phyloP scores from a whole-genome alignment of 805 yeast species.

The Metschnikowia kunwiensis region DNA sequence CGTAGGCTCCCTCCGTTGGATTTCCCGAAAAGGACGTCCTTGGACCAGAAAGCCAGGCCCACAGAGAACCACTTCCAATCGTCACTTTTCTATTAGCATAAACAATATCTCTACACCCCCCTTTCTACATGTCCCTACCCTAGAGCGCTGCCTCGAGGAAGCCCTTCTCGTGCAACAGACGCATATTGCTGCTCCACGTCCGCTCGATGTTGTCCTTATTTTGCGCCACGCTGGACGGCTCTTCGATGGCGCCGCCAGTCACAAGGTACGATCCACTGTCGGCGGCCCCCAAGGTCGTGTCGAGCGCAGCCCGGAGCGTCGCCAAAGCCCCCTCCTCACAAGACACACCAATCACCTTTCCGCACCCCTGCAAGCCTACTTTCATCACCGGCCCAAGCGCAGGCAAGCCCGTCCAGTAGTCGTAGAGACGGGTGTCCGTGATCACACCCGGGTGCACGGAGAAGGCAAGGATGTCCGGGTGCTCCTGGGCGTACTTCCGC shows the following conservation, averaged over 20 bases:
- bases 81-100: too few species aligned
- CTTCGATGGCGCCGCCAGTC: slow-evolving; percentile 30
- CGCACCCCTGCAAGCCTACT: slow-evolving; percentile 15
- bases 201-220: slow-evolving; percentile 21
- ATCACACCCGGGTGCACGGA: slow-evolving; percentile 41
- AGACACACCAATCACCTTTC: slow-evolving; percentile 25
- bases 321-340: slow-evolving; percentile 36
- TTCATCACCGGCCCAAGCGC: slow-evolving; percentile 22
- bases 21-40: too few species aligned
- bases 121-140: too few species aligned
- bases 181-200: slow-evolving; percentile 31
- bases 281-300: slow-evolving; percentile 20
- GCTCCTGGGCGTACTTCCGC: slow-evolving; percentile 24
- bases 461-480: slow-evolving; percentile 32
- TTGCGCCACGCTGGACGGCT: slow-evolving; percentile 25
- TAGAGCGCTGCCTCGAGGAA: slow-evolving; percentile 11
- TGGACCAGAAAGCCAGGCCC: too few species aligned
- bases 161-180: slow-evolving; percentile 21
- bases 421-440: slow-evolving; percentile 32
- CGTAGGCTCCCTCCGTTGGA: too few species aligned
- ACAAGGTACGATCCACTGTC: slow-evolving; percentile 31
- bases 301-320: slow-evolving; percentile 34
- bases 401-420: slow-evolving; percentile 26
- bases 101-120: too few species aligned
- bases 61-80: too few species aligned